These are phyloP conservation scores for Brasilioporus rufonigricans DNA, from an alignment of 768 basidiomycete genomes.

Conservation along the genomic window DNA sequence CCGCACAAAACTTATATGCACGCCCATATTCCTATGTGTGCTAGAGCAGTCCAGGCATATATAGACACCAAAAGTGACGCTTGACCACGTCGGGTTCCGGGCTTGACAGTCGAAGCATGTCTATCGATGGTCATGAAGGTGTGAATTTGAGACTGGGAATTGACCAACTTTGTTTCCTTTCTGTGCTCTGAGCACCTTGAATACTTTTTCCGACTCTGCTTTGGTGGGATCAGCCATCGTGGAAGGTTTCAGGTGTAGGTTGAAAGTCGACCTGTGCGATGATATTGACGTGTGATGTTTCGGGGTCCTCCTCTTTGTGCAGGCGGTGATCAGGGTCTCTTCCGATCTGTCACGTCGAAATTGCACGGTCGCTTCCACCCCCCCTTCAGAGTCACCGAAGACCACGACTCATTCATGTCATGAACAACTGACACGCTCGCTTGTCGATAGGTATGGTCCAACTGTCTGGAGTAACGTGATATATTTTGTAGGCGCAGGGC, in stretches of 20 bases:
- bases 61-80: slow-evolving; percentile 94
- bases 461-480: too few relatives aligned
- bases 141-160: background rate
- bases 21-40: slow-evolving; percentile 94
- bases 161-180: slow-evolving; percentile 81
- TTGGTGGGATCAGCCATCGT: slow-evolving; percentile 77
- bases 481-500: too few relatives aligned
- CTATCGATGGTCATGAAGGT: slow-evolving; percentile 37
- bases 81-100: slow-evolving; percentile 97
- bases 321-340: slow-evolving; percentile 17
- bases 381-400: too few relatives aligned
- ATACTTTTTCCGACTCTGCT: slow-evolving; percentile 83
- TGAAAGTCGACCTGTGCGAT: slow-evolving; percentile 5
- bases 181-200: slow-evolving; percentile 76
- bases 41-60: slow-evolving; percentile 98
- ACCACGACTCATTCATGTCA: too few relatives aligned
- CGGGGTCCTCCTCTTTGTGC: slow-evolving; percentile 11
- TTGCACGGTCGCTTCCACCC: too few relatives aligned
- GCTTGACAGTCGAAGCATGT: slow-evolving; percentile 94
- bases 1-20: slow-evolving; percentile 97
- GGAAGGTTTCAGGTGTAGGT: background rate
- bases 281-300: slow-evolving; percentile 18
- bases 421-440: too few relatives aligned
- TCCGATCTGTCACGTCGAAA: background rate
- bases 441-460: too few relatives aligned